These are phyloP conservation scores for Cantharellus cinnabarinus DNA, from an alignment of 768 basidiomycete species.

Conservation along the genomic window DNA sequence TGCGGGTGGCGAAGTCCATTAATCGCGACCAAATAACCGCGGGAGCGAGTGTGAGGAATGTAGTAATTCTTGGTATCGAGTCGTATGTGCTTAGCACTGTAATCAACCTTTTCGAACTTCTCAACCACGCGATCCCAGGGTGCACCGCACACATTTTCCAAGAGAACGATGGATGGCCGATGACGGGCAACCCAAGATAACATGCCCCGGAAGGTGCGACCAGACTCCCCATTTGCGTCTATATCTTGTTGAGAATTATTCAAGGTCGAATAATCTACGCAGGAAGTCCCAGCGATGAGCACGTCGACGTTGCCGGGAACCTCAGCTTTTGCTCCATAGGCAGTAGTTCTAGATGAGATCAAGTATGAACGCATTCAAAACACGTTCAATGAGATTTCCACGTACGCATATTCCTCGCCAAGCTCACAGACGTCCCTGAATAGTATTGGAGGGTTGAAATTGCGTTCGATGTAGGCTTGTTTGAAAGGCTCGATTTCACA, in stretches of 20 bases:
- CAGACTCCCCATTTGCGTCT: slow-evolving; percentile 78
- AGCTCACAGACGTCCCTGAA: slow-evolving; percentile 92
- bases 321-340: slow-evolving; percentile 66
- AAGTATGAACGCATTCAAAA: background rate
- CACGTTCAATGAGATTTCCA: slow-evolving; percentile 5
- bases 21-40: slow-evolving; percentile 71
- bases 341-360: slow-evolving; percentile 44
- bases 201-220: slow-evolving; percentile 88
- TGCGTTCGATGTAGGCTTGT: slow-evolving; percentile 92
- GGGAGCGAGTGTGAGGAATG: slow-evolving; percentile 84
- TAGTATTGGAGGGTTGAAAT: slow-evolving; percentile 78
- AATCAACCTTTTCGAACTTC: slow-evolving; percentile 55
- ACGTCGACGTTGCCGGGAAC: slow-evolving; percentile 86
- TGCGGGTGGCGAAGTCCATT: slow-evolving; percentile 22
- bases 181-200: slow-evolving; percentile 77
- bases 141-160: slow-evolving; percentile 85
- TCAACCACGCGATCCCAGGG: slow-evolving; percentile 65
- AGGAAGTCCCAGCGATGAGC: slow-evolving; percentile 84
- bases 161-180: slow-evolving; percentile 74
- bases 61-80: slow-evolving; percentile 82
- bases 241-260: slow-evolving; percentile 86
- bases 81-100: slow-evolving; percentile 47
- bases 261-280: slow-evolving; percentile 91
- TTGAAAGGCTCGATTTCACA: slow-evolving; percentile 97
- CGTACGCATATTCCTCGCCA: slow-evolving; percentile 56